phyloP scores from a whole-genome alignment of 2,329 filamentous ascomycete genomes.

The Pleomassaria siparia region DNA sequence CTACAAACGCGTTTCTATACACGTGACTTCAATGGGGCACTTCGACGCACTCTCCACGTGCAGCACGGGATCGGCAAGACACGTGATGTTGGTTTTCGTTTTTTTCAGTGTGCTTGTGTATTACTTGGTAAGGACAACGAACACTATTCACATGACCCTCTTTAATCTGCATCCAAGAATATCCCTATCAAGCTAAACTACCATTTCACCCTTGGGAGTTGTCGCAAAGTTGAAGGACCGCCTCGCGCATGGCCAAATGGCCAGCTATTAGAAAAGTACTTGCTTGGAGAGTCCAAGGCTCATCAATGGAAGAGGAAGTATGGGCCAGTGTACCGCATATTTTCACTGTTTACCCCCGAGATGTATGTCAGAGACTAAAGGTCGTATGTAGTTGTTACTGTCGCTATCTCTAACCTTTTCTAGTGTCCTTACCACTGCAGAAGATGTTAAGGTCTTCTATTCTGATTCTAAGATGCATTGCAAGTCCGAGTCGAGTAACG shows the following conservation, averaged over 20 bases:
- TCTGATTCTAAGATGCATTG: background rate
- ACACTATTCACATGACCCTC: no score
- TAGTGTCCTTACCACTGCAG: background rate
- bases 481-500: background rate
- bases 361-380: background rate
- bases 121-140: no score
- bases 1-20: no score
- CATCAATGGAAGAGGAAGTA: background rate
- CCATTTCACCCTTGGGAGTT: no score
- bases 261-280: background rate
- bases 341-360: background rate
- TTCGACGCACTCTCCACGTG: no score
- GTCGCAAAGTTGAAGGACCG: no score
- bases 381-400: background rate
- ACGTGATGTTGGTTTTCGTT: no score
- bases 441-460: background rate
- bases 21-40: no score
- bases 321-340: background rate
- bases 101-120: no score
- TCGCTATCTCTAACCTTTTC: background rate
- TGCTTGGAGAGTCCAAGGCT: background rate
- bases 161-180: no score
- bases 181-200: no score
- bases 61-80: no score
- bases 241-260: background rate